Conservation (phyloP, 352 stramenopile species). For the Pythium aquatile region DNA sequence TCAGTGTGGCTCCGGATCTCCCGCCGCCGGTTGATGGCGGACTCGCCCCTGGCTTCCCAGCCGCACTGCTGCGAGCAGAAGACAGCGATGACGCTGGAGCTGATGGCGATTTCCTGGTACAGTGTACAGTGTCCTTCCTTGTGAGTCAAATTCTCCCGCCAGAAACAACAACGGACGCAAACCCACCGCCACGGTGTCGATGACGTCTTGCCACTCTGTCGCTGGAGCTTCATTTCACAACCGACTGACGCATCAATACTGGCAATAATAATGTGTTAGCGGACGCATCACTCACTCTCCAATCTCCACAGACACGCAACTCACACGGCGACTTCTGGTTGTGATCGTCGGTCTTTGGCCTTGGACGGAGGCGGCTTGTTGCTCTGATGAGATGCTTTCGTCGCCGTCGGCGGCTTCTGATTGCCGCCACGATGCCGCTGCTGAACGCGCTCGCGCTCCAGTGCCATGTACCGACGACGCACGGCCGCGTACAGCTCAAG, state of each 20-base stretch:
- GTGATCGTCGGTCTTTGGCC: background rate
- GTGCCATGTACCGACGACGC: constrained; percentile 59
- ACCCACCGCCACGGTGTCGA: constrained; percentile 57
- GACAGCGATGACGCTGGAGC: background rate
- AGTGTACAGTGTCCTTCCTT: background rate
- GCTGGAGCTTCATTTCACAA: constrained; percentile 6
- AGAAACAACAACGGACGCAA: background rate
- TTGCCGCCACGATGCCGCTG: constrained; percentile 18
- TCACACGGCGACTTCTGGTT: background rate
- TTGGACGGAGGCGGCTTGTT: background rate
- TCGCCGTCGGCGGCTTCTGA: background rate
- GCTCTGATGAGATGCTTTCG: background rate
- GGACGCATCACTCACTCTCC: background rate
- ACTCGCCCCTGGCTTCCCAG: background rate
- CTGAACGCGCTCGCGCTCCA: constrained; percentile 35
- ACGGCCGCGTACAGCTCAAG: constrained; percentile 48
- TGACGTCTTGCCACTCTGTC: constrained; percentile 34
- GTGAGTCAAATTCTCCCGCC: background rate
- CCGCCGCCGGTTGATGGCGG: constrained; percentile 6
- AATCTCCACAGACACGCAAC: background rate
- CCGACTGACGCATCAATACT: constrained; percentile 18
- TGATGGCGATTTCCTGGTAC: constrained; percentile 9
- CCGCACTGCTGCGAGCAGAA: background rate
- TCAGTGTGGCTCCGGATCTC: constrained; percentile 17
- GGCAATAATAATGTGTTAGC: constrained; percentile 4